Percentiles rank a stretch among this genome's conserved stretches.
Conservation (phyloP, 2,329 filamentous ascomycete species). For the Hypoxylon sp. region DNA sequence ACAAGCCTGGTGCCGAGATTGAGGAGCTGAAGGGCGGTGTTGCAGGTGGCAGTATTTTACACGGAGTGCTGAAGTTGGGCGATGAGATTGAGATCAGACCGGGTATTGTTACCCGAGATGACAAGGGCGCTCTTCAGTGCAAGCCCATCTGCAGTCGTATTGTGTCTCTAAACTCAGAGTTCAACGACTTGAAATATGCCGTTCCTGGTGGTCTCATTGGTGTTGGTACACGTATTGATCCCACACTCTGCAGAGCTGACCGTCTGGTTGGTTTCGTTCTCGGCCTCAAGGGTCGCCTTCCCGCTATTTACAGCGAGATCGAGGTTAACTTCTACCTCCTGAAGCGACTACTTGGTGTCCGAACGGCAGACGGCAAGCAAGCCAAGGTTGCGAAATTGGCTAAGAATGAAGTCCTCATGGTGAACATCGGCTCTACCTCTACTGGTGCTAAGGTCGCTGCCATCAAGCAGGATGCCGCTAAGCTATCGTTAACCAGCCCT, state of each 20-base stretch:
- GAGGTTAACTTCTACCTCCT: conserved; percentile 99
- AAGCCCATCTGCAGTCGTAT: conserved; percentile 97
- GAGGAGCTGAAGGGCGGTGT: conserved; percentile 99
- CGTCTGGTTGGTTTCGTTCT: conserved; percentile 98
- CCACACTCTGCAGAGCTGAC: conserved; percentile 98
- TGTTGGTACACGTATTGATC: conserved; percentile 97
- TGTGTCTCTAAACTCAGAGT: conserved; percentile 95
- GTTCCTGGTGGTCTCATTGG: conserved; percentile 97
- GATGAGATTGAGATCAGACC: conserved; percentile 99
- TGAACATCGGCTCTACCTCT: conserved; percentile 98
- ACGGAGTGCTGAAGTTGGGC: conserved; percentile 95
- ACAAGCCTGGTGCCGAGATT: conserved; percentile 99
- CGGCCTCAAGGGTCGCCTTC: conserved; percentile 91
- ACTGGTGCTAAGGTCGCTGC: conserved; percentile 97
- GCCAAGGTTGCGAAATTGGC: conserved; percentile 98
- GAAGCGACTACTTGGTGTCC: conserved; percentile 92
- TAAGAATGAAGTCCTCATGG: conserved; percentile 99
- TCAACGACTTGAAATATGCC: conserved; percentile 98
- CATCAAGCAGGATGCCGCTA: conserved; percentile 97
- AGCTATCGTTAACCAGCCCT: conserved; percentile 91
- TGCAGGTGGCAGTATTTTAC: conserved; percentile 95
- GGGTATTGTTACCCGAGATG: conserved; percentile 97
- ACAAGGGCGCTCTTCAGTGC: conserved; percentile 94
- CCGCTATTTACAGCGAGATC: conserved; percentile 97
- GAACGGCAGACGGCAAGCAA: conserved; percentile 98